These are phyloP conservation scores for Neoboletus subvelutipes DNA, from an alignment of 768 basidiomycete species.

Conservation along the genomic window DNA sequence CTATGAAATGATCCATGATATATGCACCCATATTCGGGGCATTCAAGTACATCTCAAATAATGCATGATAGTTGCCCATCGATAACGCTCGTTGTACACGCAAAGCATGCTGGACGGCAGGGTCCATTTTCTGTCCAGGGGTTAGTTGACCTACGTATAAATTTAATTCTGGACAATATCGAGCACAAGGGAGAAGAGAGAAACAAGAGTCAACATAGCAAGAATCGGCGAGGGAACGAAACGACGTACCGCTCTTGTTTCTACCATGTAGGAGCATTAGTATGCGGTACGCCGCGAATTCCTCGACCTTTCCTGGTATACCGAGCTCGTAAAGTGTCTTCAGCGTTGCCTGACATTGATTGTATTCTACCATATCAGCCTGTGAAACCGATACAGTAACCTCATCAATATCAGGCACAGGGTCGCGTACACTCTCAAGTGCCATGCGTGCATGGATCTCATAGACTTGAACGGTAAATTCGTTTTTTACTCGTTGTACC, in stretches of 20 bases:
- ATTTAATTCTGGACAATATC: conserved; percentile 75
- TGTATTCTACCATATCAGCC: conserved; percentile 98
- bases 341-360: conserved; percentile 92
- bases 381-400: conserved; percentile 37
- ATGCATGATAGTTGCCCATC: conserved; percentile 90
- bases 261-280: conserved; percentile 93
- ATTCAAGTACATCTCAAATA: conserved; percentile 80
- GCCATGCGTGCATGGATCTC: conserved; percentile 99
- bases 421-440: conserved; percentile 71
- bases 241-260: conserved; percentile 83
- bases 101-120: conserved; percentile 85
- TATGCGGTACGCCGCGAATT: conserved; percentile 97
- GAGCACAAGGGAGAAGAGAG: neutral
- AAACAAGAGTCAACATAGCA: too few relatives aligned
- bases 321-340: conserved; percentile 91
- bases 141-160: conserved; percentile 97
- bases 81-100: conserved; percentile 85
- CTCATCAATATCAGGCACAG: neutral
- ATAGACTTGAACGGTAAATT: conserved; percentile 95
- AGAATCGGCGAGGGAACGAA: neutral
- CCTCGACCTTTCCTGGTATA: conserved; percentile 88
- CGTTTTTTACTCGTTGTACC: conserved; percentile 99
- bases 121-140: conserved; percentile 78
- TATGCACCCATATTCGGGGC: conserved; percentile 98
- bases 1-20: conserved; percentile 98